Base-by-base conservation (phyloP, 192 early-diverging fungal species). In the Coemansia sp. region DNA sequence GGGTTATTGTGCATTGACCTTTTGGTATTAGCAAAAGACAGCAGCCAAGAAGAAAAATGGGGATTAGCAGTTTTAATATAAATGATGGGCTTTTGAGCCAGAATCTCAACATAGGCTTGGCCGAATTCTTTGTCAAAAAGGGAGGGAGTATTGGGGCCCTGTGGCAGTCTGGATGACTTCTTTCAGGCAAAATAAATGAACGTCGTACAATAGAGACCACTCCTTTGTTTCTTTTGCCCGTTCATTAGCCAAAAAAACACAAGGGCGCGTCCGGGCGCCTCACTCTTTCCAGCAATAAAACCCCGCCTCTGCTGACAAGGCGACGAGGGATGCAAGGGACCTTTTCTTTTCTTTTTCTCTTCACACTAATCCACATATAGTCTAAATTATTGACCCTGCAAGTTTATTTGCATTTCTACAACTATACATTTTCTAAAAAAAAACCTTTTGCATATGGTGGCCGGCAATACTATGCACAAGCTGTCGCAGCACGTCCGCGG, bases 401-500 rank as follows among this genome's bases (percentile, higher is more conserved):
- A 49, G 19, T 21, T 1, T 49, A 49, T 49, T 49, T 12, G 41
- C 41, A 45, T 45, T 16, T 45, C 11, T 43, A 11, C 21, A 21
- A 21, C 41, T n/a, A n/a, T 1, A 45, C n/a, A 47, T 1, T 47
- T 0, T 12, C 43, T 2, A 19, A 49, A 5, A n/a, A 49, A 16
- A 45, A 9, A 45, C 4, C 43, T 16, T 17, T 49, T 8, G 48
- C 48, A 49, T 38, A 68, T 78, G 63, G 45, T 45, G 12, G 53
- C 67, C 2, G 61, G 63, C n/a, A 74, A 41, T 14, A 59, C 57
- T 16, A 74, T 80, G 69, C 64, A 57, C 22, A 80, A 80, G 50
- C 39, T 79, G n/a, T 79, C 76, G 17, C 57, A 62, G 31, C 76
- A 73, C 5, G 59, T 79, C 38, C 68, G 65, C 27, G 71, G 60